Base-by-base conservation (phyloP, 108 stramenopile species). In the Conticribra guillardii region DNA sequence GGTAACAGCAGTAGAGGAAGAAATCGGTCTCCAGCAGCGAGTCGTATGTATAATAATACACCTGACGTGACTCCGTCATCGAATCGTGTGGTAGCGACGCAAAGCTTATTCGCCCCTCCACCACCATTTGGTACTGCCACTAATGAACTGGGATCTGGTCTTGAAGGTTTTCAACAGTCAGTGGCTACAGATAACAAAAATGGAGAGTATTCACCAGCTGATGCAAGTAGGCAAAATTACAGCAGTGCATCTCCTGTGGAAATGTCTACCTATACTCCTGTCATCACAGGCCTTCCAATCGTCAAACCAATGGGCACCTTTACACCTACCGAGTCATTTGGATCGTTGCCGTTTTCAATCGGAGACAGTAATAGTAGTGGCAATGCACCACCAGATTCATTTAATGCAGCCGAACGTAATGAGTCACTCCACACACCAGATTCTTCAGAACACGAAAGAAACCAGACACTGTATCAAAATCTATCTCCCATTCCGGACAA, bases 221-320 rank as follows among this genome's bases (percentile, higher is more conserved):
- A 9, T 41, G 37, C 11, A 41, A 52, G 49, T 30, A 62, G 46
- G 22, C 45, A 46, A 19, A 34, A 21, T 19, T 5, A 17, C 27
- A 52, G 4, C 16, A 51, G 16, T 4, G 21, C n/a, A 4, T 22
- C 21, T 4, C 50, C 50, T 9, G 21, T 22, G 50, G 50, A 51
- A 21, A 21, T 15, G 17, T 4, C 19, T 51, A 5, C 5, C 11
- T 41, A 61, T 61, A 15, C 46, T 24, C 45, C 44, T 45, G 21
- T 33, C 24, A 22, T 55, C 51, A 46, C 37, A 3, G 47, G 23
- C 28, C 24, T 64, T 59, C 30, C 34, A 16, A 33, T 55, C 18
- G 77, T 79, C 31, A 79, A 60, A 27, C 77, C 69, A 33, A 79
- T 79, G 77, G 77, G 77, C 17, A 58, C 64, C 9, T 79, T 79